phyloP scores from a whole-genome alignment of 2,329 filamentous ascomycete species.

The Phyllosticta citrichinensis region DNA sequence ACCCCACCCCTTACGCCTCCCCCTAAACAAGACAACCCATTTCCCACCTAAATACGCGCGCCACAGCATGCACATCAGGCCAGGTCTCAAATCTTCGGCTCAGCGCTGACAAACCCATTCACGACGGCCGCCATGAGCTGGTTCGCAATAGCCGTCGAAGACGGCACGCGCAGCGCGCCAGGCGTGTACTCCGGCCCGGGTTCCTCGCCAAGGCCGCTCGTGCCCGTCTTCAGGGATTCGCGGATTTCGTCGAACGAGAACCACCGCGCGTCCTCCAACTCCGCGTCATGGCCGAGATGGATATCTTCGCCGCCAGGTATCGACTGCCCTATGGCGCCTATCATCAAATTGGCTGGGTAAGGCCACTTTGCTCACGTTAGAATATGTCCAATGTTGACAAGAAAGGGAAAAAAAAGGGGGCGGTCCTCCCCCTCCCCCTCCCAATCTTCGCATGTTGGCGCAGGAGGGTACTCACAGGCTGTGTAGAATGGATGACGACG shows the following conservation, averaged over 20 bases:
- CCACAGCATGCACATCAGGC: too few species aligned
- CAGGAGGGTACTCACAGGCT: constrained; percentile 15
- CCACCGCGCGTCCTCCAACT: constrained; percentile 86
- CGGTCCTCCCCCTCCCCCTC: too few species aligned
- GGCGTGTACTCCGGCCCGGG: constrained; percentile 60
- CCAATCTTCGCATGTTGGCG: too few species aligned
- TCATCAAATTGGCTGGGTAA: constrained; percentile 45
- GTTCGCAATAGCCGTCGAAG: constrained; percentile 83
- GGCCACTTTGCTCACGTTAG: constrained; percentile 27
- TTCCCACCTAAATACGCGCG: not conserved
- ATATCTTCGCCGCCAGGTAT: constrained; percentile 68
- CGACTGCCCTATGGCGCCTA: constrained; percentile 72
- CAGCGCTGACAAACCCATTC: constrained; percentile 56
- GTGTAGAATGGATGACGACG: constrained; percentile 42
- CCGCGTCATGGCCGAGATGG: constrained; percentile 75
- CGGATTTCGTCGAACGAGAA: constrained; percentile 71
- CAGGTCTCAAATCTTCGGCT: constrained; percentile 30
- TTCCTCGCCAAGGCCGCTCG: constrained; percentile 55
- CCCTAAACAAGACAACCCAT: not conserved
- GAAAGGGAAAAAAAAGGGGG: too few species aligned
- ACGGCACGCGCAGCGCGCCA: constrained; percentile 70
- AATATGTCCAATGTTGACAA: too few species aligned
- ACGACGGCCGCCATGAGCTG: constrained; percentile 73
- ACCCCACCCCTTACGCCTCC: not conserved
- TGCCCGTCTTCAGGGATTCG: constrained; percentile 59